These are phyloP conservation scores for Lactarius sp. DNA, from an alignment of 768 basidiomycete genomes.

Conservation along the genomic window DNA sequence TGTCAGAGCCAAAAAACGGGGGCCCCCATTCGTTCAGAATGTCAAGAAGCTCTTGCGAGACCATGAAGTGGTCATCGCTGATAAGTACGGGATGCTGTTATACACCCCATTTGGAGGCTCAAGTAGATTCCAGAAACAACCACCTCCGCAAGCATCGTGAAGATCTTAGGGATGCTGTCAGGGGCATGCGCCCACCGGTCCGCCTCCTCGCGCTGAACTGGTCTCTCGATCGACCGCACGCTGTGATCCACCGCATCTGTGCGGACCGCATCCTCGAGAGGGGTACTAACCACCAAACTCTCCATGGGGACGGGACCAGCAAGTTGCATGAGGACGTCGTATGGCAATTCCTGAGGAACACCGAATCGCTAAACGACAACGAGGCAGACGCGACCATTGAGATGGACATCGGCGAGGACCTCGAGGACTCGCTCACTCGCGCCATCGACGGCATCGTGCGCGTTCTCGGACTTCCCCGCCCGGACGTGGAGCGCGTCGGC, in stretches of 20 bases:
- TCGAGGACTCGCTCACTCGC: conserved; percentile 51
- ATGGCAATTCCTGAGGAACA: conserved; percentile 68
- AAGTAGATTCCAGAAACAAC: conserved; percentile 53
- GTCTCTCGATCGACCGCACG: conserved; percentile 50
- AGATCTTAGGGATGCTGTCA: conserved; percentile 54
- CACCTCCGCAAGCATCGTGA: conserved; percentile 32
- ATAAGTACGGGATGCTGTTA: conserved; percentile 41
- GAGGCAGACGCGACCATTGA: conserved; percentile 69
- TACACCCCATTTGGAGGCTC: not conserved
- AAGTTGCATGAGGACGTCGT: conserved; percentile 73
- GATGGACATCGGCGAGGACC: conserved; percentile 53
- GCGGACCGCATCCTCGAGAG: conserved; percentile 66
- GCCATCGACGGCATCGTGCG: conserved; percentile 55
- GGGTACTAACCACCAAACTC: conserved; percentile 81
- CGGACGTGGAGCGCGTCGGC: conserved; percentile 50
- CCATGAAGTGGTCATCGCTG: conserved; percentile 83
- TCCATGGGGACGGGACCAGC: conserved; percentile 51
- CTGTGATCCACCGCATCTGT: conserved; percentile 70
- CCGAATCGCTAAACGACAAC: conserved; percentile 52
- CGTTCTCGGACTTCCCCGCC: conserved; percentile 50
- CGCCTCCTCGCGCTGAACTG: conserved; percentile 82
- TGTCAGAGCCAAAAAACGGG: conserved; percentile 45
- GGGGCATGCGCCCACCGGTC: conserved; percentile 45
- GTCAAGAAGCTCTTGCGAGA: conserved; percentile 55
- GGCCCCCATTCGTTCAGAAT: conserved; percentile 64